Base-by-base conservation (phyloP, 441 rosid genomes). In the Pelargonium citronellum region DNA sequence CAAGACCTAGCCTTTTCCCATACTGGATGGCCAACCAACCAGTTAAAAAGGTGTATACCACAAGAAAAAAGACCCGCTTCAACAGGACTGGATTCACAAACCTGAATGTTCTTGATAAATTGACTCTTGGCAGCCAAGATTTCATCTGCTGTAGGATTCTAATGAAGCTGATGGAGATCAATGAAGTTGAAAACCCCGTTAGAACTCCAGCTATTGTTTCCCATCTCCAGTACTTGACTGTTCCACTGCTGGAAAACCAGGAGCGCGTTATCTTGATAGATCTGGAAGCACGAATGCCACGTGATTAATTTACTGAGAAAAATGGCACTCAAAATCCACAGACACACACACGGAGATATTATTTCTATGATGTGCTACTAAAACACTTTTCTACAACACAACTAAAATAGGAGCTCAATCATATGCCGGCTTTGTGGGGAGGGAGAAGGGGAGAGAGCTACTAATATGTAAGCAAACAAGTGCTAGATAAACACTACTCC, bases 11-110 rank as follows among this genome's bases (percentile, higher is more conserved):
- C 47, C 39, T 73, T 78, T 80, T 82, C 53, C 80, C 82, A 69
- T 84, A 87, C 49, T 85, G 85, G 63, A 79, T 58, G 30, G 84
- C 81, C 75, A 91, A 75, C 92, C 90, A 89, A 69, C 91, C 84
- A 15, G 80, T 70, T 71, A 83, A 55, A 13, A 86, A 83, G 57
- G 86, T 74, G 84, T 89, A 91, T 9, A 81, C 85, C 55, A 85
- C 70, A 1, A 86, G 77, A 71, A 91, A 85, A 77, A 87, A 89
- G 64, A 73, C 81, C 20, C 92, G 91, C 79, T 75, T 89, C 65
- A 79, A 68, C 67, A 69, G 65, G 66, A 74, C 65, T 15, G 51
- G 55, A 63, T 71, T 72, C 3, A 63, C 47, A 15, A 11, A 71
- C 67, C 24, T 49, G 51, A 78, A 44, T 67, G 65, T 58, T 73